A percentile compares a stretch with the other conserved stretches of the same genome.
These are phyloP conservation scores for Fusarium sp. DNA, from an alignment of 2,329 filamentous ascomycete species.

Conservation along the genomic window DNA sequence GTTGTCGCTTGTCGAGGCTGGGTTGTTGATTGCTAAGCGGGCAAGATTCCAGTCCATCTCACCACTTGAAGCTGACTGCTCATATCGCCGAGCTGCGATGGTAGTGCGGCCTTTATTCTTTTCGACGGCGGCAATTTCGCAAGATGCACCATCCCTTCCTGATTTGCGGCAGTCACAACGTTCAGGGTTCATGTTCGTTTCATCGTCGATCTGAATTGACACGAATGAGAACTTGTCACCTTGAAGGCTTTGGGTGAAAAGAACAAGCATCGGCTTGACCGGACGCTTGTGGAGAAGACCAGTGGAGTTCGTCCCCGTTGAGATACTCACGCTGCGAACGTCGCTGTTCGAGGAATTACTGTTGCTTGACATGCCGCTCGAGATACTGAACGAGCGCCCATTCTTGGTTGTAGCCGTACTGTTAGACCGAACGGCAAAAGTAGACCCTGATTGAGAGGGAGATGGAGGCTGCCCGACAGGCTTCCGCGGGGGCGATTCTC, in stretches of 20 bases:
- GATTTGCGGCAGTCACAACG: conserved; percentile 50
- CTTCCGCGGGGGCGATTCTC: conserved; percentile 23
- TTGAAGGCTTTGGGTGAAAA: conserved; percentile 46
- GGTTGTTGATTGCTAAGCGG: conserved; percentile 45
- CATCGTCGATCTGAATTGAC: conserved; percentile 48
- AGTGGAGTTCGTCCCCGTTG: conserved; percentile 43
- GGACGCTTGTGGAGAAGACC: conserved; percentile 48
- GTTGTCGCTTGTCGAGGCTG: conserved; percentile 33
- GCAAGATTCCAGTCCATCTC: conserved; percentile 49
- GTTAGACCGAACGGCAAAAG: conserved; percentile 12
- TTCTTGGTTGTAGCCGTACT: conserved; percentile 17
- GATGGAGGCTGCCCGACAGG: conserved; percentile 37
- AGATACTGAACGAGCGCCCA: conserved; percentile 40
- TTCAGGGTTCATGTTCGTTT: conserved; percentile 49
- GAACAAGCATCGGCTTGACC: conserved; percentile 49
- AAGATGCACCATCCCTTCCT: conserved; percentile 40
- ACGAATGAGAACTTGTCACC: conserved; percentile 45
- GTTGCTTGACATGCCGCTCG: conserved; percentile 38
- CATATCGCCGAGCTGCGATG: conserved; percentile 46
- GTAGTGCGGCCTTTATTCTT: conserved; percentile 41
- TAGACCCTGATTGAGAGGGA: conserved; percentile 26
- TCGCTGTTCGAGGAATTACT: conserved; percentile 45
- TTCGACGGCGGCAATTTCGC: conserved; percentile 45
- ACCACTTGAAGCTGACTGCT: conserved; percentile 23
- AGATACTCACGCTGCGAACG: conserved; percentile 40